These are phyloP conservation scores for Moelleriella libera DNA, from an alignment of 2,329 filamentous ascomycete genomes.

Conservation along the genomic window DNA sequence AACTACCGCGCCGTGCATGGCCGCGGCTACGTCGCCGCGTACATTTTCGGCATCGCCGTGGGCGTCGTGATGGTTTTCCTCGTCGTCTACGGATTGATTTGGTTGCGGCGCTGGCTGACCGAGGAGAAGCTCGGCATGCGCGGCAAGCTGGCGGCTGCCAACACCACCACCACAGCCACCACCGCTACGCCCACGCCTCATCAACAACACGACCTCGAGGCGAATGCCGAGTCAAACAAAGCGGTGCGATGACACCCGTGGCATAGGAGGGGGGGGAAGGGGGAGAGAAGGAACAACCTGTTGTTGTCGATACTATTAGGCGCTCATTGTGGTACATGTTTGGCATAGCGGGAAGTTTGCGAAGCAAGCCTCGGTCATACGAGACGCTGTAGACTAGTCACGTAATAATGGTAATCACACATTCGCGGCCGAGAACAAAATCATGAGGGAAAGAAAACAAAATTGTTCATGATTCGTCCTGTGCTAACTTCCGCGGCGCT, in stretches of 20 bases:
- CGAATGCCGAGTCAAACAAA: constrained; percentile 9
- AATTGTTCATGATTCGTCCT: background rate
- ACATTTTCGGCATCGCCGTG: constrained; percentile 44
- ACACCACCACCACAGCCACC: too few relatives aligned
- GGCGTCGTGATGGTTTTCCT: constrained; percentile 38
- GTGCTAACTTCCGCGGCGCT: background rate
- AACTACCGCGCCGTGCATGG: constrained; percentile 41
- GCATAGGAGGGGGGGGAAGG: background rate
- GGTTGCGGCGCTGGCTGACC: constrained; percentile 33
- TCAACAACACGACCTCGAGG: constrained; percentile 1
- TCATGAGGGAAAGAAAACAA: background rate
- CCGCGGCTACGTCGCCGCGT: constrained; percentile 41
- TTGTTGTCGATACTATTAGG: too few relatives aligned
- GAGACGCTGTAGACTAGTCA: too few relatives aligned
- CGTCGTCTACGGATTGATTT: constrained; percentile 34
- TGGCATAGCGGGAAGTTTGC: too few relatives aligned
- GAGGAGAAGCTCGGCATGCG: constrained; percentile 29
- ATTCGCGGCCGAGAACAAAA: too few relatives aligned
- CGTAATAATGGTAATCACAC: too few relatives aligned
- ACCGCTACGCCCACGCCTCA: too few relatives aligned
- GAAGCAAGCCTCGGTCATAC: too few relatives aligned
- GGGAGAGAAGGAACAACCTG: too few relatives aligned
- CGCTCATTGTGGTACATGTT: too few relatives aligned
- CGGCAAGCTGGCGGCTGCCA: constrained; percentile 22
- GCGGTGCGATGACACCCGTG: constrained; percentile 11